These are phyloP conservation scores for Aspergillus campestris DNA, from an alignment of 495 filamentous ascomycete species.

Conservation along the genomic window DNA sequence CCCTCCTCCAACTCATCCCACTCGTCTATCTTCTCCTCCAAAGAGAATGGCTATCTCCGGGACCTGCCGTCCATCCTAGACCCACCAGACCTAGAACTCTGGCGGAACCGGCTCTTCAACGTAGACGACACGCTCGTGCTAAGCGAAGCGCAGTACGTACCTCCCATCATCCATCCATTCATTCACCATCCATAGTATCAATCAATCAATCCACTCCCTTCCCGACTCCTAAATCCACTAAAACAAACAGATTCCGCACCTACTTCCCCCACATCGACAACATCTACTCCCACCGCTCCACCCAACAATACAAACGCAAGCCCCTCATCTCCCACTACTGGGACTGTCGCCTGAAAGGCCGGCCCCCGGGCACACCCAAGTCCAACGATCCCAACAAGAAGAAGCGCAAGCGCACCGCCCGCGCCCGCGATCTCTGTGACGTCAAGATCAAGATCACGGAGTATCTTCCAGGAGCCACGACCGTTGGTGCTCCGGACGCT, in stretches of 20 bases:
- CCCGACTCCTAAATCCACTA: not conserved
- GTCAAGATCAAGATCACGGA: constrained; percentile 92
- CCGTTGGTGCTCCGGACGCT: constrained; percentile 7
- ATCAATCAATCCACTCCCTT: no score
- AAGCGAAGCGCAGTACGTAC: constrained; percentile 69
- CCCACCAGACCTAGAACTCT: constrained; percentile 61
- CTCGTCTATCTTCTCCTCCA: constrained; percentile 10
- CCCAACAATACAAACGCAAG: constrained; percentile 77
- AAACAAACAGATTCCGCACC: constrained; percentile 57
- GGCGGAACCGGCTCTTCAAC: constrained; percentile 70
- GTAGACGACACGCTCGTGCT: constrained; percentile 67
- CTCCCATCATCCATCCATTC: not conserved
- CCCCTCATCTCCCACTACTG: constrained; percentile 82
- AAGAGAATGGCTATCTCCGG: constrained; percentile 39
- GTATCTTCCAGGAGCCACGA: constrained; percentile 44
- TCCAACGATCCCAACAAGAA: constrained; percentile 82
- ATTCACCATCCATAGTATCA: not conserved
- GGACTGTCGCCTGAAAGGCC: constrained; percentile 82
- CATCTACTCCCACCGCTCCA: constrained; percentile 84
- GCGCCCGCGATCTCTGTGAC: constrained; percentile 75
- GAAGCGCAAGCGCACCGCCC: constrained; percentile 72
- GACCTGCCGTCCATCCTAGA: constrained; percentile 52
- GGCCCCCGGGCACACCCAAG: constrained; percentile 76
- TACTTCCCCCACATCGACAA: constrained; percentile 92
- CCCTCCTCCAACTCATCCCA: not conserved